Evolutionary conservation across 148 eudicot genomes (phyloP).

Genomic region (Spergularia bocconei): DNA sequence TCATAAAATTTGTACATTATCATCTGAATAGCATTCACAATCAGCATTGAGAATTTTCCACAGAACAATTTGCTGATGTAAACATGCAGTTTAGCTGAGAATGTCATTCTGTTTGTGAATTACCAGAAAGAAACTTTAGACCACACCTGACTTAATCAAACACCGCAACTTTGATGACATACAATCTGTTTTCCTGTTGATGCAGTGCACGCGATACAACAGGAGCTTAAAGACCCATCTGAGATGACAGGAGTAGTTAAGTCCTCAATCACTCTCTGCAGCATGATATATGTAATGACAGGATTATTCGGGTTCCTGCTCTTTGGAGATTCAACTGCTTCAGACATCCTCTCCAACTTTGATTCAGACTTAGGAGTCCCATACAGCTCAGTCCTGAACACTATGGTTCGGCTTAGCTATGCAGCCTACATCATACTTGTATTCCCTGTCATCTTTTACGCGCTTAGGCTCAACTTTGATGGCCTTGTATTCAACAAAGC

Average conservation of each 20-base stretch:
- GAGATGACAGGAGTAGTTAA: conserved; percentile 64
- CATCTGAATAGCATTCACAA: no score
- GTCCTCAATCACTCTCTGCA: conserved; percentile 67
- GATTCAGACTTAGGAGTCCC: conserved; percentile 80
- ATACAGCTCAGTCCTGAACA: conserved; percentile 64
- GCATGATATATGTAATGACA: conserved; percentile 63
- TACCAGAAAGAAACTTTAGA: no score
- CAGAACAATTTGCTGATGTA: no score
- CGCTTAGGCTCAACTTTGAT: conserved; percentile 76
- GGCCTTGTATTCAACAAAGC: conserved; percentile 68
- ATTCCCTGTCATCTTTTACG: conserved; percentile 81
- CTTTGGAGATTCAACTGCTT: conserved; percentile 74
- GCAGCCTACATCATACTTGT: conserved; percentile 88
- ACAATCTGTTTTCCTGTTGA: neutral
- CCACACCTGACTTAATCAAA: no score
- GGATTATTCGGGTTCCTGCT: conserved; percentile 81
- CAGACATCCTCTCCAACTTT: conserved; percentile 82
- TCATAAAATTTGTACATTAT: no score
- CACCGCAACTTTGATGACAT: neutral
- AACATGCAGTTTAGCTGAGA: no score
- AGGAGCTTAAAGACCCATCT: conserved; percentile 73
- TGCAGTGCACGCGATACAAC: conserved; percentile 81
- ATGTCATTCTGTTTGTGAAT: no score
- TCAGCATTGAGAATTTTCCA: no score
- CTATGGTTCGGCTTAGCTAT: conserved; percentile 80